Base-by-base conservation (phyloP, 257 asterid species). In the Solanum tarijense region DNA sequence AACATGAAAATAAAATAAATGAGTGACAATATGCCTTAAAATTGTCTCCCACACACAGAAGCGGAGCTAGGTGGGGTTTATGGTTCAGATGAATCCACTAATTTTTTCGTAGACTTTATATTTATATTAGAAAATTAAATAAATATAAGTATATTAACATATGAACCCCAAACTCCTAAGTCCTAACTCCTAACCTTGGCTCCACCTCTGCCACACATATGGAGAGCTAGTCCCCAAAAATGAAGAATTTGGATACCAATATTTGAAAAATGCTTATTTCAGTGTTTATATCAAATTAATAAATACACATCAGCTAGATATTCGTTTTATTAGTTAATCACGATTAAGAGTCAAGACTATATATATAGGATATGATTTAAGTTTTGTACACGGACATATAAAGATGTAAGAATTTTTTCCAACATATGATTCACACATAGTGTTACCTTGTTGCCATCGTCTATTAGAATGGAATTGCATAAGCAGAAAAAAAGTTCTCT, bases 371-470 rank as follows among this genome's bases (percentile, higher is more conserved):
- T 62, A 62, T 23, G 3, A 62, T 62, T 23, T 23, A 23, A n/a
- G 71, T 62, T 62, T 23, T 62, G 13, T 62, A 62, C 31, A 23
- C 2, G 2, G 13, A 60, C 5, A 18, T 18, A 55, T 21, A 21
- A 8, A 3, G 12, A 58, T 23, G 10, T 52, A 18, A 52, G 62
- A 52, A 52, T 52, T 18, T 9, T 39, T 39, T 10, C 43, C 14
- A 13, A 21, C 7, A 65, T 25, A 86, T 12, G 25, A 52, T 4
- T 68, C 21, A 0, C 3, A 39, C 43, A 9, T 38, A 8, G 34
- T 65, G 87, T 41, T 25, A 86, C 92, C 92, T 91, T 88, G 11
- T 85, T 78, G 18, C 93, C 92, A 29, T 87, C 86, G 74, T 91
- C 86, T 46, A 91, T 78, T 32, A 91, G 88, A 34, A 91, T 88